A percentile compares a stretch with the other conserved stretches of the same genome.
Evolutionary conservation across 129 eudicot species (phyloP).

Genomic region (Tanacetum coccineum): DNA sequence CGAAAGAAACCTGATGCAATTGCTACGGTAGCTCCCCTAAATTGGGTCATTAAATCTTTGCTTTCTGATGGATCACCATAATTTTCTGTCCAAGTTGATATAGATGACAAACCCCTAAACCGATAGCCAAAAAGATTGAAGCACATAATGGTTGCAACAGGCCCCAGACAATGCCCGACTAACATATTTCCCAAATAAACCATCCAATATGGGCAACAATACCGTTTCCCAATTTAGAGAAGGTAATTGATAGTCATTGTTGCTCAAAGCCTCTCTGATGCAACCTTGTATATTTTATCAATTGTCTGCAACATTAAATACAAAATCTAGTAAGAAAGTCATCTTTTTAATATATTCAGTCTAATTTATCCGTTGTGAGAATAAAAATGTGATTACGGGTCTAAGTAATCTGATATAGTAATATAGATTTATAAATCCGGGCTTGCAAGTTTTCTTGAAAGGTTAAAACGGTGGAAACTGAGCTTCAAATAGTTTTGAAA

Average conservation of each 20-base stretch:
- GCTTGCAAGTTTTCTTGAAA: too few species aligned
- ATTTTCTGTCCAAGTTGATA: constrained; percentile 92
- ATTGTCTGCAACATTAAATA: too few species aligned
- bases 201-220: constrained; percentile 94
- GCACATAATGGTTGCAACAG: constrained; percentile 99
- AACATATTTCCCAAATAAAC: constrained; percentile 85
- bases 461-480: too few species aligned
- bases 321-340: too few species aligned
- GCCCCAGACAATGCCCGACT: constrained; percentile 82
- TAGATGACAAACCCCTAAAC: constrained; percentile 79
- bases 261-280: constrained; percentile 89
- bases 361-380: too few species aligned
- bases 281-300: too few species aligned
- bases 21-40: constrained; percentile 97
- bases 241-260: constrained; percentile 97
- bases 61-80: constrained; percentile 91
- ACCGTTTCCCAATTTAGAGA: constrained; percentile 97
- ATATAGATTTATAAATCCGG: too few species aligned
- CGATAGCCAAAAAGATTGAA: constrained; percentile 77
- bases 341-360: too few species aligned
- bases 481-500: too few species aligned
- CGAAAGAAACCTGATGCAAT: constrained; percentile 85
- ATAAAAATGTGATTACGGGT: too few species aligned
- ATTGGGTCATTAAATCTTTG: constrained; percentile 85
- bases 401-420: too few species aligned